Conservation (phyloP, 2,329 filamentous ascomycete genomes). For the Trichothecium roseum region DNA sequence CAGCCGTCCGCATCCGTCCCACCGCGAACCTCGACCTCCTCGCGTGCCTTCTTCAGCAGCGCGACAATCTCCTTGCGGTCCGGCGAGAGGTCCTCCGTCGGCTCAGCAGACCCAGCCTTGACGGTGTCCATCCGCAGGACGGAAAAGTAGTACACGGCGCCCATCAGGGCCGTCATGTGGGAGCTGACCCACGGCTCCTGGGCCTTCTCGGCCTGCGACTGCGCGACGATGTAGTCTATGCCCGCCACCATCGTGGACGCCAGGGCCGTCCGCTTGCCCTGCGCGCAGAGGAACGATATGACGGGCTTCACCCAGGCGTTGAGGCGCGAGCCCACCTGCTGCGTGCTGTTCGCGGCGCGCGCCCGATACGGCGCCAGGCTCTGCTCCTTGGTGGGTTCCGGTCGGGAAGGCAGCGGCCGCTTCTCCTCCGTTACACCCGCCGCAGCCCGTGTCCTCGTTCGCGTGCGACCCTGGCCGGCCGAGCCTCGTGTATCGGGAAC, state of each 20-base stretch:
- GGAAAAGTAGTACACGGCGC: slow-evolving; percentile 51
- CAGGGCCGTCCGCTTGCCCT: slow-evolving; percentile 49
- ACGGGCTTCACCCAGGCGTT: slow-evolving; percentile 61
- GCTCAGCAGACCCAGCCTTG: slow-evolving; percentile 20
- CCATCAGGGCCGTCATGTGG: slow-evolving; percentile 44
- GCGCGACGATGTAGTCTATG: slow-evolving; percentile 45
- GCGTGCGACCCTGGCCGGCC: slow-evolving; percentile 16
- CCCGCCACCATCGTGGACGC: slow-evolving; percentile 67
- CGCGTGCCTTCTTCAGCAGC: slow-evolving; percentile 28
- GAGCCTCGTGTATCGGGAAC: slow-evolving; percentile 37
- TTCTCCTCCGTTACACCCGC: slow-evolving; percentile 13
- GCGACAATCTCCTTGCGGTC: slow-evolving; percentile 34
- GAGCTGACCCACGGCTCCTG: slow-evolving; percentile 37
- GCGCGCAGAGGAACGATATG: slow-evolving; percentile 52
- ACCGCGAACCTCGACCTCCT: slow-evolving; percentile 24
- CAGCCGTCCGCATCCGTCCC: slow-evolving; percentile 37
- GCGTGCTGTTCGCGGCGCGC: slow-evolving; percentile 10
- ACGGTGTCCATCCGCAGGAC: slow-evolving; percentile 36
- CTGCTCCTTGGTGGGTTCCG: slow-evolving; percentile 35
- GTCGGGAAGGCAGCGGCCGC: slow-evolving; percentile 26
- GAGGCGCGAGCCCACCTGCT: slow-evolving; percentile 20
- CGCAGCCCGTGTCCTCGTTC: slow-evolving; percentile 19
- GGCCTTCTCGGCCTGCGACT: slow-evolving; percentile 30
- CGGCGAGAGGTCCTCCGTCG: slow-evolving; percentile 22
- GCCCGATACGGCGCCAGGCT: slow-evolving; percentile 33